Evolutionary conservation across 352 stramenopile genomes (phyloP).

Genomic region (Phytophthora macrochlamydospora): DNA sequence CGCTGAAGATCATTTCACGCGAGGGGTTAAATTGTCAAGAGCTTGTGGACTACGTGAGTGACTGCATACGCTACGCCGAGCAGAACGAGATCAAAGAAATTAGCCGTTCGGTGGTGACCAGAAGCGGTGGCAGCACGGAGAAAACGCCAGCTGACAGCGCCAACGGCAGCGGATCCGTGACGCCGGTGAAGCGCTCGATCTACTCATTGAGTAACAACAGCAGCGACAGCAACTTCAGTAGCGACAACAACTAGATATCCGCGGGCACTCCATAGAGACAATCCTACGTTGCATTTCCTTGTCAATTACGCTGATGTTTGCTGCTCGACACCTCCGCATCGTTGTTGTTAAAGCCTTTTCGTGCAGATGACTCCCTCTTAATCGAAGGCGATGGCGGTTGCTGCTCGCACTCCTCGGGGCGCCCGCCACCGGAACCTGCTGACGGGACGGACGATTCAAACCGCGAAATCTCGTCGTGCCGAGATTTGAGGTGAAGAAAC

Average conservation of each 20-base stretch:
- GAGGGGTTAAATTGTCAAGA: constrained; percentile 85
- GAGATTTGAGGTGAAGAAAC: constrained; percentile 84
- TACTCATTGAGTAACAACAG: constrained; percentile 69
- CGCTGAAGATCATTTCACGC: constrained; percentile 83
- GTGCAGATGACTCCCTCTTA: constrained; percentile 69
- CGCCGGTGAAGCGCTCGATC: constrained; percentile 52
- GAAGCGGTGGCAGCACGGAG: constrained; percentile 32
- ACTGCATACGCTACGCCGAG: constrained; percentile 79
- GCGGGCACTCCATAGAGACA: not conserved
- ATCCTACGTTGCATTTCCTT: not conserved
- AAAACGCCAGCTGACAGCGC: constrained; percentile 26
- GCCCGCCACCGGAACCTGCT: constrained; percentile 13
- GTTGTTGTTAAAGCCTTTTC: not conserved
- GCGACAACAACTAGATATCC: constrained; percentile 32
- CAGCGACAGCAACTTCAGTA: constrained; percentile 54
- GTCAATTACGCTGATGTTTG: constrained; percentile 10
- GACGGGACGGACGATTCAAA: constrained; percentile 78
- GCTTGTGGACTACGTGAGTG: constrained; percentile 83
- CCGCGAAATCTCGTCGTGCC: constrained; percentile 83
- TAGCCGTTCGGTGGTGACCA: constrained; percentile 33
- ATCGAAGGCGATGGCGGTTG: constrained; percentile 75
- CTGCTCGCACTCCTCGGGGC: constrained; percentile 76
- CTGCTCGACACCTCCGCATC: constrained; percentile 9
- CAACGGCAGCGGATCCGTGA: constrained; percentile 33
- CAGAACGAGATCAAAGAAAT: constrained; percentile 53